These are phyloP conservation scores for Brassica incana DNA, from an alignment of 345 rosid species.

Conservation along the genomic window DNA sequence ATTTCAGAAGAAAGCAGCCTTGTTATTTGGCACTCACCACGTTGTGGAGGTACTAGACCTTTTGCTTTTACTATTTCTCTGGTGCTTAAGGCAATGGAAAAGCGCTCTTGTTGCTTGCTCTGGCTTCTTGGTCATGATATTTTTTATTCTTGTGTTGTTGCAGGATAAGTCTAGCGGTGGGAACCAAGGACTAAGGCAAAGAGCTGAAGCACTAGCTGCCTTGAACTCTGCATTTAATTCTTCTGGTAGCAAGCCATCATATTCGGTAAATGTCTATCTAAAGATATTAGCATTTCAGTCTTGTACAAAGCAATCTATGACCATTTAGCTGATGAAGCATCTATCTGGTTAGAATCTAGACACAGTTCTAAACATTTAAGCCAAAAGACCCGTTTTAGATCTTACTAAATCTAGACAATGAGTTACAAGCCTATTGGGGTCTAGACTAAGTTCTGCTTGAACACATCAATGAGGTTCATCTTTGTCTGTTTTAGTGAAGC, in stretches of 20 bases:
- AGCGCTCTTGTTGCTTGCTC: not conserved
- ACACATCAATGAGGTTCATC: not conserved
- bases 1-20: conserved; percentile 88
- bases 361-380: no score
- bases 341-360: not conserved
- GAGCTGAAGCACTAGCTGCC: conserved; percentile 98
- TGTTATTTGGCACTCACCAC: conserved; percentile 78
- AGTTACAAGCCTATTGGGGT: no score
- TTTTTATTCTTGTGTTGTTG: conserved; percentile 15
- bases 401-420: no score
- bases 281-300: not conserved
- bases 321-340: not conserved
- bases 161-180: conserved; percentile 53
- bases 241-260: conserved; percentile 54
- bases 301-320: no score
- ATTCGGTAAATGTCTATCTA: conserved; percentile 43
- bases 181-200: conserved; percentile 71
- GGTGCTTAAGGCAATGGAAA: not conserved
- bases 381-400: no score
- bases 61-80: not conserved
- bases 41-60: conserved; percentile 58
- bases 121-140: conserved; percentile 5
- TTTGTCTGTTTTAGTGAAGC: not conserved
- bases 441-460: conserved; percentile 11
- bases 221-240: conserved; percentile 78